Conservation (phyloP, 2,329 filamentous ascomycete species). For the Shiraia sp. region DNA sequence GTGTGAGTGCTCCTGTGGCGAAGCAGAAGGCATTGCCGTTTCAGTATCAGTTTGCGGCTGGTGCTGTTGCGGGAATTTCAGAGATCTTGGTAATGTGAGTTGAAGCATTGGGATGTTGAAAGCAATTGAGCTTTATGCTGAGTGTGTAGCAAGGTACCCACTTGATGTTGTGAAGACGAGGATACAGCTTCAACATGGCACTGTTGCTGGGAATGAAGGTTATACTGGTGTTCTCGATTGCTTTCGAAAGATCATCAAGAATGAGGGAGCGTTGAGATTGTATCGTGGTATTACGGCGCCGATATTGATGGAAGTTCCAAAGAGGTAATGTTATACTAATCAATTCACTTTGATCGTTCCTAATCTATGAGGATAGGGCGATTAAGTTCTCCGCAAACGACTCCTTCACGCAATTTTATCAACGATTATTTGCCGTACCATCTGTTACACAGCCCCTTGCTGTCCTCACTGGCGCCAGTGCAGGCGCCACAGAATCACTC, state of each 20-base stretch:
- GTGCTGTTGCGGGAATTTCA: constrained; percentile 16
- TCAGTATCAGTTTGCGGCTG: constrained; percentile 33
- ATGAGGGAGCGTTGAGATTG: constrained; percentile 27
- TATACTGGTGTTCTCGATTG: constrained; percentile 36
- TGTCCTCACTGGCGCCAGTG: constrained; percentile 32
- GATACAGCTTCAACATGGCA: constrained; percentile 36
- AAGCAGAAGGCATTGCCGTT: constrained; percentile 25
- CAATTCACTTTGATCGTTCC: background rate
- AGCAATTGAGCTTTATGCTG: constrained; percentile 10
- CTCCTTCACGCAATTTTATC: constrained; percentile 30
- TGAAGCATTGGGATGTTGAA: background rate
- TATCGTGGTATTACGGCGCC: constrained; percentile 39
- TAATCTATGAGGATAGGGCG: constrained; percentile 13
- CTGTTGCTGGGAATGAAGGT: constrained; percentile 17
- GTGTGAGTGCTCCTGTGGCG: background rate
- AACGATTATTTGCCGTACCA: constrained; percentile 23
- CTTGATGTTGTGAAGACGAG: constrained; percentile 39
- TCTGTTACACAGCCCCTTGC: constrained; percentile 30
- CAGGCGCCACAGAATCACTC: constrained; percentile 34
- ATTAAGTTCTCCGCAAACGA: constrained; percentile 41
- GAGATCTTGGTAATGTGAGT: constrained; percentile 34
- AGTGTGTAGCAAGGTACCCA: constrained; percentile 36
- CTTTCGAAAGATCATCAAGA: constrained; percentile 31
- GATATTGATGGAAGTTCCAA: constrained; percentile 38
- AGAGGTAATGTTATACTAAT: constrained; percentile 16